Base-by-base conservation (phyloP, 2,329 filamentous ascomycete species). In the Chaetomium olivaceum region DNA sequence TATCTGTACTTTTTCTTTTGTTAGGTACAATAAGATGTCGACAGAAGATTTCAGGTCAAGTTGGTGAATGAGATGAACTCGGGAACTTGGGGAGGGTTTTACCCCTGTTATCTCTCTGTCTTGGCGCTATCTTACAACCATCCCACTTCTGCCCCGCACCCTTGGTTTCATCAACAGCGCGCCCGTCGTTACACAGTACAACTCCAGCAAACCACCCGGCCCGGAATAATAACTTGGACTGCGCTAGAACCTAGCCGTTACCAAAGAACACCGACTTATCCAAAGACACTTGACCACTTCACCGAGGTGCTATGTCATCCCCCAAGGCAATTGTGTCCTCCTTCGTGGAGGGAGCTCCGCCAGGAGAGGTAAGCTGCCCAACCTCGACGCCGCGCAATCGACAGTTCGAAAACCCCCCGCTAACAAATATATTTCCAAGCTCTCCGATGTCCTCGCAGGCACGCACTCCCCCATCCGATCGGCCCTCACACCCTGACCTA, bases 331-430 rank as follows among this genome's bases (percentile, higher is more conserved):
- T 88, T 63, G 83, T 92, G 70, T 91, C 93, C 71, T 89, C 93
- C 60, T 99, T 98, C 78, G 89, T 99, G 71, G 89, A 96, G 81
- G 92, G 92, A 75, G 93, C 95, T 74, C 95, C 95, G 57, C 95
- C 95, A 25, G 95, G 95, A 83, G 95, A 99, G 90, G 94, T 97
- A 87, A 73, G 80, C 58, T 21, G 70, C 70, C 68, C 63, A 51
- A 57, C 55, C 6, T 19, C 27, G 25, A 4, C 27, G 36, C 57
- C 39, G n/a, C 33, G 16, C 19, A 19, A 39, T 12, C n/a, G 39
- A 11, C 23, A 3, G 9, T 11, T 21, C n/a, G 12, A 23, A 23
- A 39, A 16, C 19, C 21, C 21, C 58, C 43, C 52, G 43, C 63
- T 69, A 50, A 69, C 70, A 60, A 73, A 66, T 11, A 51, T 64